Evolutionary conservation across 352 stramenopile species (phyloP), one percentile per base, ranked within the genome.

Genomic region (Phytophthora hibernalis): DNA sequence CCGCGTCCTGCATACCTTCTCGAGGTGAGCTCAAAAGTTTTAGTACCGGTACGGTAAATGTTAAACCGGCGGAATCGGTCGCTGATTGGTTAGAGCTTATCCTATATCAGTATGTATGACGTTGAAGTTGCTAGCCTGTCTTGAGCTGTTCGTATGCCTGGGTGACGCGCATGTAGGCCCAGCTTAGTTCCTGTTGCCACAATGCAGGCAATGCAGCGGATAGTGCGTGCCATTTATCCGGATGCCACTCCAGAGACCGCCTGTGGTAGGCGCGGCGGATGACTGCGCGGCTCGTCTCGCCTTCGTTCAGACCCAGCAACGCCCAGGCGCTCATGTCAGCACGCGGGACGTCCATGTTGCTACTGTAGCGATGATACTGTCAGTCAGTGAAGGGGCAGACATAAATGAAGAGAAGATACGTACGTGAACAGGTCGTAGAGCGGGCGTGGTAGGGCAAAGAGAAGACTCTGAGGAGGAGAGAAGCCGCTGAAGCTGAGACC

Each of bases 211-310:
- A 47, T 7, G 48, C 35, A 2, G 56, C 63, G 9, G 47, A 38
- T 30, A 70, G 54, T 22, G 77, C 21, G 44, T 65, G 54, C 80
- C 84, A 90, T 65, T 88, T 90, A 70, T 92, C 84, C 9, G 84
- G 82, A 65, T 92, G 82, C 80, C 82, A 92, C 60, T 89, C 74
- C 49, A 92, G 70, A 28, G 80, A 85, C 3, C 70, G 73, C n/a
- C 61, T 69, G 50, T 91, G 84, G 51, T 90, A 91, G 33, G 79
- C 82, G 8, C 66, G 72, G 12, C 82, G 79, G 63, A 92, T 85
- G 15, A 61, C 68, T 33, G 67, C 62, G 20, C 71, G 83, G 13
- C 74, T 85, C 18, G 74, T 76, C 38, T 72, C 68, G 38, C 68
- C 72, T 42, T 80, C 68, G 9, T 59, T 53, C 37, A 92, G 54